phyloP scores from a whole-genome alignment of 2,329 filamentous ascomycete genomes.

The Amesomyces nigricolor region DNA sequence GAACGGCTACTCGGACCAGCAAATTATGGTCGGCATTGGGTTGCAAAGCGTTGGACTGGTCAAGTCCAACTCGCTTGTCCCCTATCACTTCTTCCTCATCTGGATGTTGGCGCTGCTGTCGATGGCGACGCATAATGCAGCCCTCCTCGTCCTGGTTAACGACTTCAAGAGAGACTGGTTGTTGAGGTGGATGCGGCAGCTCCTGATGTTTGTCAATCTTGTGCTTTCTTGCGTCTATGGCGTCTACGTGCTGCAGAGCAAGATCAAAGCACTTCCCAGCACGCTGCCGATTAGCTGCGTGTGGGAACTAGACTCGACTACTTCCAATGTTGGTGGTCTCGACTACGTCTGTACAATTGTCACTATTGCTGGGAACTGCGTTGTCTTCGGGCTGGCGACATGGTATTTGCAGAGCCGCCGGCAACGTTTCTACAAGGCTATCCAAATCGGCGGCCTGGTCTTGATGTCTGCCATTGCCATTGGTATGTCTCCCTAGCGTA shows the following conservation, averaged over 20 bases:
- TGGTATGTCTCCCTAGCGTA: conserved; percentile 30
- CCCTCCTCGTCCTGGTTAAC: conserved; percentile 58
- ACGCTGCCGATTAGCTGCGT: conserved; percentile 57
- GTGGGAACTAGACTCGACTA: conserved; percentile 40
- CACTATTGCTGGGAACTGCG: conserved; percentile 52
- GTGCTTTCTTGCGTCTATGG: conserved; percentile 52
- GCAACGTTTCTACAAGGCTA: conserved; percentile 48
- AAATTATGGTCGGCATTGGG: conserved; percentile 64
- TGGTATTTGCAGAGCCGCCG: conserved; percentile 58
- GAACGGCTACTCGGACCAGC: conserved; percentile 60
- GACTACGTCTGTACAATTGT: conserved; percentile 55
- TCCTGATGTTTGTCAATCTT: conserved; percentile 61
- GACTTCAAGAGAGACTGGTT: conserved; percentile 64
- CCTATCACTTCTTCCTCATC: conserved; percentile 67
- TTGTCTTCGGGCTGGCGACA: conserved; percentile 54
- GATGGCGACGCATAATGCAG: conserved; percentile 60
- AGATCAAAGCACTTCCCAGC: conserved; percentile 44
- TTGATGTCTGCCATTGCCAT: conserved; percentile 54
- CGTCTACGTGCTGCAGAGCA: conserved; percentile 50
- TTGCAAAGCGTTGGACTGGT: conserved; percentile 59
- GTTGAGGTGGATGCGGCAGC: conserved; percentile 58
- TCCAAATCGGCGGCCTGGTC: conserved; percentile 49
- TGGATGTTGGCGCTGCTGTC: conserved; percentile 62
- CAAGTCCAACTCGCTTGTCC: conserved; percentile 52
- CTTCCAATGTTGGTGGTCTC: conserved; percentile 33